Conservation (phyloP, 2,329 filamentous ascomycete species). For the Verticillium tricorpus region DNA sequence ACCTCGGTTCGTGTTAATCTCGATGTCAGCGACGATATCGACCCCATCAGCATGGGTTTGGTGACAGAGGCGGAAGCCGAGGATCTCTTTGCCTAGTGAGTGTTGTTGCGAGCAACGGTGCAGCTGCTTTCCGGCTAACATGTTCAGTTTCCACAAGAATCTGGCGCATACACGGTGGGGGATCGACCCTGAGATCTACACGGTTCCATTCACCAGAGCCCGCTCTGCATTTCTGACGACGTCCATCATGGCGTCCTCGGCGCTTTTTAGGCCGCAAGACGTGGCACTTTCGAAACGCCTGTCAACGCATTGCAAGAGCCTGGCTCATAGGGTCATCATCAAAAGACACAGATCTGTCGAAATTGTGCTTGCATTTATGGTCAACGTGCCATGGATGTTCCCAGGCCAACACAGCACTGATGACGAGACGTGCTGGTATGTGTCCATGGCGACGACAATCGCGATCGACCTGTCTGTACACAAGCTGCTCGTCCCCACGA, state of each 20-base stretch:
- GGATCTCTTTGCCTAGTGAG: constrained; percentile 60
- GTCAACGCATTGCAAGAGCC: constrained; percentile 56
- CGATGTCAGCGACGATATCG: constrained; percentile 59
- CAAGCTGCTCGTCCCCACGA: constrained; percentile 59
- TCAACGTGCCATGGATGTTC: constrained; percentile 73
- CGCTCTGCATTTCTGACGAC: constrained; percentile 69
- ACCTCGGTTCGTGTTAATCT: constrained; percentile 58
- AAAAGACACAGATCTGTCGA: constrained; percentile 65
- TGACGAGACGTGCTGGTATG: constrained; percentile 68
- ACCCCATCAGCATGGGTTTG: constrained; percentile 67
- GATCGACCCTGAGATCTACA: constrained; percentile 64
- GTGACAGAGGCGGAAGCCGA: constrained; percentile 62
- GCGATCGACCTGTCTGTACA: constrained; percentile 66
- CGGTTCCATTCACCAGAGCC: constrained; percentile 57
- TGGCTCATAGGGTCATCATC: constrained; percentile 58
- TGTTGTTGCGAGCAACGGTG: constrained; percentile 3
- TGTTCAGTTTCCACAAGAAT: constrained; percentile 59
- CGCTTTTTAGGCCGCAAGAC: constrained; percentile 61
- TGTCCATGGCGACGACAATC: constrained; percentile 65
- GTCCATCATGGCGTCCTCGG: constrained; percentile 64
- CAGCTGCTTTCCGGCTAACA: neutral
- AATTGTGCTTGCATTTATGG: constrained; percentile 70
- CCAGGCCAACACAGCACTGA: constrained; percentile 64
- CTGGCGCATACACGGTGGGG: constrained; percentile 72
- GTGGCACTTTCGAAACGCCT: constrained; percentile 62